Percentiles rank a stretch among this genome's conserved stretches.
Evolutionary conservation across 2,329 filamentous ascomycete genomes (phyloP).

Genomic region (Nemania sp.): DNA sequence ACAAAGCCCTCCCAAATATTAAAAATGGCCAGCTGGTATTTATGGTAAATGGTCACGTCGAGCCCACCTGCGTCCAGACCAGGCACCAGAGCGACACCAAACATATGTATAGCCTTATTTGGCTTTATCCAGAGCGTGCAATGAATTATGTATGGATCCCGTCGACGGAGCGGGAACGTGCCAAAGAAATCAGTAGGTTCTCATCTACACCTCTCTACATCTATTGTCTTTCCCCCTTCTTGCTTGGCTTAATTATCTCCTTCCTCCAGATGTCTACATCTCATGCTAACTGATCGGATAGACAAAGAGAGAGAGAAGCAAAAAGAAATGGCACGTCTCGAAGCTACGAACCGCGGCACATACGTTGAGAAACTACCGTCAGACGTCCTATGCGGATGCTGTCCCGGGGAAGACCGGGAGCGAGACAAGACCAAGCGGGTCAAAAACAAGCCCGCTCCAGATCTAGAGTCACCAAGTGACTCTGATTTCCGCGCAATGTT

Average conservation of each 20-base stretch:
- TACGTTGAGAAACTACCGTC: slow-evolving; percentile 31
- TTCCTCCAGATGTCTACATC: not conserved
- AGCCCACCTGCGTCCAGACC: slow-evolving; percentile 24
- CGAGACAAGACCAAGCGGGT: slow-evolving; percentile 19
- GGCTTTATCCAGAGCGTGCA: slow-evolving; percentile 52
- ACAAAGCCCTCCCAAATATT: slow-evolving; percentile 33
- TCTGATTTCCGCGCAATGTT: not conserved
- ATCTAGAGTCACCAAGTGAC: not conserved
- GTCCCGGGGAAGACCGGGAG: slow-evolving; percentile 30
- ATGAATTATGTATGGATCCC: slow-evolving; percentile 51
- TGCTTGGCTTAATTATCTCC: not conserved
- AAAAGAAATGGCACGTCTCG: slow-evolving; percentile 19
- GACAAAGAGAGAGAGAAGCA: slow-evolving; percentile 29
- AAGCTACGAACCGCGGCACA: slow-evolving; percentile 24
- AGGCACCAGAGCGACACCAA: slow-evolving; percentile 35
- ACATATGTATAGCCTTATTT: slow-evolving; percentile 35
- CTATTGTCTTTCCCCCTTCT: not conserved
- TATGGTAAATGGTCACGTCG: slow-evolving; percentile 35
- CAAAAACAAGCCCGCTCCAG: not conserved
- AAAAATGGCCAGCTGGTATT: slow-evolving; percentile 28
- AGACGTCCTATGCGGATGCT: slow-evolving; percentile 33
- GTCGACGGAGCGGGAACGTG: slow-evolving; percentile 42
- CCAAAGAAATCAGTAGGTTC: slow-evolving; percentile 47
- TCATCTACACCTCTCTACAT: not conserved
- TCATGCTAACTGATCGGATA: slow-evolving; percentile 12